Evolutionary conservation across 352 stramenopile species (phyloP).

Genomic region (Globisporangium uncinulatum): DNA sequence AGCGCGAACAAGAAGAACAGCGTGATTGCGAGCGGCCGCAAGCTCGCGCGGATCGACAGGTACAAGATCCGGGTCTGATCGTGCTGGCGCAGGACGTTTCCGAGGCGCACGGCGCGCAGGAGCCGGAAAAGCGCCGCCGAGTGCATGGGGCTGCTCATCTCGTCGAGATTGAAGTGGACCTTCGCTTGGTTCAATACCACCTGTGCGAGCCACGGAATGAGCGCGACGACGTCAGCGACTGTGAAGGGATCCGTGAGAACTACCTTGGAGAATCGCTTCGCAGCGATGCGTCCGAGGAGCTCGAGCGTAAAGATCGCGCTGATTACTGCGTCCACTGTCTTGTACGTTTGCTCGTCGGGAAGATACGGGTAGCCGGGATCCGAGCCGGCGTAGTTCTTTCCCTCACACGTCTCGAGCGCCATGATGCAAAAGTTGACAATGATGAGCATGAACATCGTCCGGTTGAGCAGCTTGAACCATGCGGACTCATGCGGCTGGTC

Average conservation of each 20-base stretch:
- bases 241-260: slow-evolving; percentile 35
- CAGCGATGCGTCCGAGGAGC: slow-evolving; percentile 28
- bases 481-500: slow-evolving; percentile 26
- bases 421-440: slow-evolving; percentile 38
- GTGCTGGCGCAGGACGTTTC: slow-evolving; percentile 43
- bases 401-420: slow-evolving; percentile 62
- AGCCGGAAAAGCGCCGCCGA: slow-evolving; percentile 39
- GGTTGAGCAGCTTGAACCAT: slow-evolving; percentile 30
- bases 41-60: slow-evolving; percentile 43
- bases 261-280: slow-evolving; percentile 19
- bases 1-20: slow-evolving; percentile 77
- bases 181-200: slow-evolving; percentile 15
- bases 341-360: slow-evolving; percentile 27
- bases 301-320: slow-evolving; percentile 54
- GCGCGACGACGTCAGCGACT: slow-evolving; percentile 46
- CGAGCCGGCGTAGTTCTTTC: slow-evolving; percentile 38
- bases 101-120: slow-evolving; percentile 45
- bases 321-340: slow-evolving; percentile 31
- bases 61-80: slow-evolving; percentile 60
- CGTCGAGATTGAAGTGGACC: slow-evolving; percentile 16
- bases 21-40: slow-evolving; percentile 51
- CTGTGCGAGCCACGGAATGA: slow-evolving; percentile 54
- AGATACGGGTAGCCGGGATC: slow-evolving; percentile 59
- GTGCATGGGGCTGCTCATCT: slow-evolving; percentile 14
- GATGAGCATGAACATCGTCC: slow-evolving; percentile 48